A percentile compares a stretch with the other conserved stretches of the same genome.
These are phyloP conservation scores for Baorangia bicolor DNA, from an alignment of 768 basidiomycete genomes.

Conservation along the genomic window DNA sequence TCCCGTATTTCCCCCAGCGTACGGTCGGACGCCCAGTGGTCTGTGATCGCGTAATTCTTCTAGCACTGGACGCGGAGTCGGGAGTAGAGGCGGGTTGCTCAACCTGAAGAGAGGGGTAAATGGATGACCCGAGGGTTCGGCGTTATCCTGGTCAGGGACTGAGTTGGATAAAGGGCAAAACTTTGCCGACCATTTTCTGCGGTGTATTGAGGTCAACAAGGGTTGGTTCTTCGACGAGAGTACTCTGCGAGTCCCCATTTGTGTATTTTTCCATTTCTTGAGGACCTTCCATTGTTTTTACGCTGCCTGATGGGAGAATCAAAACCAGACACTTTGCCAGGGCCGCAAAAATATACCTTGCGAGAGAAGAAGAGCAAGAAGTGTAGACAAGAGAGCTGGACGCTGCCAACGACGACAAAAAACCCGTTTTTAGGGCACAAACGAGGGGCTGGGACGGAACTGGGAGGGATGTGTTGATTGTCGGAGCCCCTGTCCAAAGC, in stretches of 20 bases:
- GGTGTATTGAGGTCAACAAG: conserved; percentile 26
- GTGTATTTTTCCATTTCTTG: conserved; percentile 23
- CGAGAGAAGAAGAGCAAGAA: neutral
- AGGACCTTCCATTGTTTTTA: conserved; percentile 34
- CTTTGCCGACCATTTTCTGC: conserved; percentile 30
- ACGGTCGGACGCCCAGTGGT: conserved; percentile 34
- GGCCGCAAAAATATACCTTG: conserved; percentile 14
- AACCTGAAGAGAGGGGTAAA: conserved; percentile 23
- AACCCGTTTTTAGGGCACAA: conserved; percentile 16
- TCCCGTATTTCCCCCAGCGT: conserved; percentile 35
- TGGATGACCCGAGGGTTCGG: conserved; percentile 29
- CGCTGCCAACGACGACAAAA: conserved; percentile 7
- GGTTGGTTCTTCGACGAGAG: conserved; percentile 19
- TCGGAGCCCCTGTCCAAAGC: conserved; percentile 38
- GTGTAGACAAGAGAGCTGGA: neutral
- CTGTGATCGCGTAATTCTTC: conserved; percentile 35
- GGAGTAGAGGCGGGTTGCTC: conserved; percentile 22
- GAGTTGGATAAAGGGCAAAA: conserved; percentile 32
- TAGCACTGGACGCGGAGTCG: conserved; percentile 23
- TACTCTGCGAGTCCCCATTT: conserved; percentile 5
- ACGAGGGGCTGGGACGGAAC: conserved; percentile 11
- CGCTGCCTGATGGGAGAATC: conserved; percentile 31
- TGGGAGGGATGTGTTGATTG: conserved; percentile 34
- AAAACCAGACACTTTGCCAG: neutral
- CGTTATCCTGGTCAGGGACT: conserved; percentile 26